These are phyloP conservation scores for Aureobasidium mangrovei DNA, from an alignment of 2,329 filamentous ascomycete genomes.

Conservation along the genomic window DNA sequence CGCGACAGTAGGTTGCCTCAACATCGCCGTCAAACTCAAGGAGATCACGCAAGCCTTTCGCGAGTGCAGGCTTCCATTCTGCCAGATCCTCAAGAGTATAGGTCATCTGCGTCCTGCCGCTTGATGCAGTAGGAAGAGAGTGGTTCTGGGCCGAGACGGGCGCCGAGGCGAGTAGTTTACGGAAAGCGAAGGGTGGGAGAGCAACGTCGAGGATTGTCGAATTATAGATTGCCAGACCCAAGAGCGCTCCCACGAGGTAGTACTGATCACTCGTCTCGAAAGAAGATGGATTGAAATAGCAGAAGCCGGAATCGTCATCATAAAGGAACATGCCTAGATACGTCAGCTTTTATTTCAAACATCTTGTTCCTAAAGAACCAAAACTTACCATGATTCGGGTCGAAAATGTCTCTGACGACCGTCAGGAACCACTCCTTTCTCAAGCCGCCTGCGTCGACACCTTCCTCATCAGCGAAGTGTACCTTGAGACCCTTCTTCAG, in stretches of 20 bases:
- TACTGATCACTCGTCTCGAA: slow-evolving; percentile 90
- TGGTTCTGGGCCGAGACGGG: slow-evolving; percentile 50
- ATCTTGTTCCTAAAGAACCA: not conserved
- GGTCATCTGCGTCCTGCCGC: slow-evolving; percentile 44
- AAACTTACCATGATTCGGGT: slow-evolving; percentile 73
- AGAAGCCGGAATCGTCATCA: slow-evolving; percentile 81
- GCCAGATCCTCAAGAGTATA: slow-evolving; percentile 75
- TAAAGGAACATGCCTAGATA: slow-evolving; percentile 75
- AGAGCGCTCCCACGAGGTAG: slow-evolving; percentile 77
- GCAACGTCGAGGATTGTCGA: slow-evolving; percentile 86
- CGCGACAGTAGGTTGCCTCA: slow-evolving; percentile 66
- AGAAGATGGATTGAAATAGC: slow-evolving; percentile 86
- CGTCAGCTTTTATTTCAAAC: not conserved
- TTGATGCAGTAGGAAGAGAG: slow-evolving; percentile 17
- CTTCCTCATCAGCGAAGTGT: slow-evolving; percentile 79
- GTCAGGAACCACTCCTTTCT: slow-evolving; percentile 93
- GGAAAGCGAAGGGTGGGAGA: slow-evolving; percentile 80
- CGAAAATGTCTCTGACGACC: slow-evolving; percentile 80
- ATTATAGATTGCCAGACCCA: slow-evolving; percentile 89
- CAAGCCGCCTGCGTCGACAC: slow-evolving; percentile 79
- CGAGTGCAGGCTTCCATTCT: slow-evolving; percentile 69
- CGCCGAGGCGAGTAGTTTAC: slow-evolving; percentile 71
- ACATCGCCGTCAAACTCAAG: slow-evolving; percentile 81
- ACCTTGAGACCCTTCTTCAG: slow-evolving; percentile 86
- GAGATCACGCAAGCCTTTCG: slow-evolving; percentile 64